These are phyloP conservation scores for Phialemoniopsis sp. DNA, from an alignment of 2,329 filamentous ascomycete genomes.

Conservation along the genomic window DNA sequence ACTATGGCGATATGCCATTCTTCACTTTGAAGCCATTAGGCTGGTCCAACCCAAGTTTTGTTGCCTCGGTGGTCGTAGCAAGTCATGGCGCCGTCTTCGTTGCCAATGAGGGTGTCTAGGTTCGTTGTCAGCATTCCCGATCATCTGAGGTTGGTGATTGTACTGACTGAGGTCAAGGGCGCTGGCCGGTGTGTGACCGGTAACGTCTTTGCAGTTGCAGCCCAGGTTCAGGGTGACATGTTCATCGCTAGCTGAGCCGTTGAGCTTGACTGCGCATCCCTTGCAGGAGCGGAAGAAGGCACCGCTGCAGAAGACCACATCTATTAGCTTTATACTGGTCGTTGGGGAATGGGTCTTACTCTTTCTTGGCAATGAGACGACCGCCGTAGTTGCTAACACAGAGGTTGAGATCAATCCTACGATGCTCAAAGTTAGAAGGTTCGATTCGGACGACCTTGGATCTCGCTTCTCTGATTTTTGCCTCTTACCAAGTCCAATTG, in stretches of 20 bases:
- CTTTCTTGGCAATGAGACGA: conserved; percentile 9
- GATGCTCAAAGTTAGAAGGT: no score
- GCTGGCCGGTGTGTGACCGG: conserved; percentile 1
- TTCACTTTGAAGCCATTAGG: no score
- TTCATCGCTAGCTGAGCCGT: no score
- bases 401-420: conserved; percentile 29
- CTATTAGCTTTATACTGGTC: no score
- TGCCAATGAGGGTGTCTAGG: conserved; percentile 28
- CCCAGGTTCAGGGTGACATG: conserved; percentile 11
- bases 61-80: conserved; percentile 32
- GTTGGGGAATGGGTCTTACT: no score
- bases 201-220: conserved; percentile 14
- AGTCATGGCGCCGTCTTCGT: conserved; percentile 28
- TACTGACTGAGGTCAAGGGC: conserved; percentile 18
- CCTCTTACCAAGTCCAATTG: conserved; percentile 32
- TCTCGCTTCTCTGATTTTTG: neutral
- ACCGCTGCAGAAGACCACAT: conserved; percentile 14
- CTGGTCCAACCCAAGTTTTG: conserved; percentile 15
- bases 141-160: neutral
- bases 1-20: no score
- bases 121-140: neutral
- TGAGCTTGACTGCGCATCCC: no score
- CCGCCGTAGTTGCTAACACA: conserved; percentile 21
- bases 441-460: conserved; percentile 5
- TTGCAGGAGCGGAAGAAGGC: conserved; percentile 15